phyloP scores from a whole-genome alignment of 306 rosid genomes.

The Gastrolobium villosum region DNA sequence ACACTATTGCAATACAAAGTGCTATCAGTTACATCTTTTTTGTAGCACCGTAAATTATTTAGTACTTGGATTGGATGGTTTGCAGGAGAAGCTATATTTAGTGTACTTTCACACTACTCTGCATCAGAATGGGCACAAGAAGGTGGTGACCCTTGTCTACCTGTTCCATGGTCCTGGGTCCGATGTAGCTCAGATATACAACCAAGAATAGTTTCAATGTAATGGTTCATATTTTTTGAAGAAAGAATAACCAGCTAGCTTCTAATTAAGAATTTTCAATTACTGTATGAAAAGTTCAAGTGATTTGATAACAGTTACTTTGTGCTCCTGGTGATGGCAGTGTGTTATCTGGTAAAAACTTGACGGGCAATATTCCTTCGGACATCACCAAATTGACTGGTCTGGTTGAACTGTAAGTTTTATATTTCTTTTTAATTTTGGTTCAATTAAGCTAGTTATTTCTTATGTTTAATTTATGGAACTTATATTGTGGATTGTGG shows the following conservation, averaged over 20 bases:
- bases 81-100: conserved; percentile 73
- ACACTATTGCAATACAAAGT: conserved; percentile 19
- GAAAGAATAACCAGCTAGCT: not conserved
- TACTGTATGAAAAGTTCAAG: conserved; percentile 24
- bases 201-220: conserved; percentile 89
- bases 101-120: conserved; percentile 70
- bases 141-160: conserved; percentile 98
- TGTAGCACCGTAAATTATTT: conserved; percentile 38
- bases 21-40: conserved; percentile 20
- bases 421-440: conserved; percentile 41
- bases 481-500: conserved; percentile 4
- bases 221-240: conserved; percentile 42
- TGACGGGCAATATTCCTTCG: conserved; percentile 84
- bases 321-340: conserved; percentile 63
- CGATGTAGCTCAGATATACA: conserved; percentile 79
- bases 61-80: conserved; percentile 50
- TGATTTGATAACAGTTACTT: conserved; percentile 50
- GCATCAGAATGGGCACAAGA: conserved; percentile 79
- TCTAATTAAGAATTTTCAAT: conserved; percentile 21
- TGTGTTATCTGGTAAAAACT: conserved; percentile 70
- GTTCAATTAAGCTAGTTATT: conserved; percentile 26
- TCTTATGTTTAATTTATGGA: conserved; percentile 45
- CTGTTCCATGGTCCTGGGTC: conserved; percentile 98
- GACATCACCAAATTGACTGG: conserved; percentile 78
- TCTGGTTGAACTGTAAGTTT: conserved; percentile 87